Conservation (phyloP, 2,329 filamentous ascomycete species). For the Colletotrichum aenigma region DNA sequence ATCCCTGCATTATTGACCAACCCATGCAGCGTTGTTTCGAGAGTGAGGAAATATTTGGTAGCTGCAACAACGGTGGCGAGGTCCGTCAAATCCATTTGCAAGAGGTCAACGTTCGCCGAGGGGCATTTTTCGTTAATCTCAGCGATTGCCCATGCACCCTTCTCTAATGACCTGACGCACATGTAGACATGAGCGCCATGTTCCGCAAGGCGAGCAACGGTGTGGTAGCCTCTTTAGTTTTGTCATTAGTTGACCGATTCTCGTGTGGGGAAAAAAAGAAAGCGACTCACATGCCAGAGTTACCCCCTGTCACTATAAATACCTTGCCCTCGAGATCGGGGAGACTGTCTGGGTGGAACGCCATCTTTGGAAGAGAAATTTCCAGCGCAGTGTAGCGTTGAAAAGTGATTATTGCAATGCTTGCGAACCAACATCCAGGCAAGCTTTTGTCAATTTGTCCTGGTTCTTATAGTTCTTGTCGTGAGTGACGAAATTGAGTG, state of each 20-base stretch:
- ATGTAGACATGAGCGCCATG: conserved; percentile 45
- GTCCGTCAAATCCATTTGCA: conserved; percentile 37
- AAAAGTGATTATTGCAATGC: neutral
- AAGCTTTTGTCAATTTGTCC: neutral
- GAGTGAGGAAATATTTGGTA: conserved; percentile 30
- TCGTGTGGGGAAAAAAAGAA: neutral
- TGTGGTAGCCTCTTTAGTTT: conserved; percentile 34
- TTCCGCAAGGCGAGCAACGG: conserved; percentile 37
- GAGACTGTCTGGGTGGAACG: conserved; percentile 43
- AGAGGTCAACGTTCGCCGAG: conserved; percentile 33
- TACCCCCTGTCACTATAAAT: conserved; percentile 49
- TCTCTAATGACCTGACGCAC: conserved; percentile 37
- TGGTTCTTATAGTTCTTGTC: neutral
- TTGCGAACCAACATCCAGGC: neutral
- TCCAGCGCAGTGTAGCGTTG: neutral
- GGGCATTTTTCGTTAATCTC: conserved; percentile 35
- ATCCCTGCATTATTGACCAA: conserved; percentile 24
- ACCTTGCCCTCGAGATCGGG: conserved; percentile 46
- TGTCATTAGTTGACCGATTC: neutral
- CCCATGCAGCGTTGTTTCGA: conserved; percentile 34
- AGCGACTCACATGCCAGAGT: conserved; percentile 45
- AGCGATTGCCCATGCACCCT: conserved; percentile 33
- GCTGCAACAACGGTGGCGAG: conserved; percentile 40
- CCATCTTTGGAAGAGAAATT: conserved; percentile 4
- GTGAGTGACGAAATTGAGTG: neutral